Evolutionary conservation across 1,284 basidiomycete genomes (phyloP), one percentile per base, ranked within the genome.

Genomic region (Lignosus rhinocerotis): DNA sequence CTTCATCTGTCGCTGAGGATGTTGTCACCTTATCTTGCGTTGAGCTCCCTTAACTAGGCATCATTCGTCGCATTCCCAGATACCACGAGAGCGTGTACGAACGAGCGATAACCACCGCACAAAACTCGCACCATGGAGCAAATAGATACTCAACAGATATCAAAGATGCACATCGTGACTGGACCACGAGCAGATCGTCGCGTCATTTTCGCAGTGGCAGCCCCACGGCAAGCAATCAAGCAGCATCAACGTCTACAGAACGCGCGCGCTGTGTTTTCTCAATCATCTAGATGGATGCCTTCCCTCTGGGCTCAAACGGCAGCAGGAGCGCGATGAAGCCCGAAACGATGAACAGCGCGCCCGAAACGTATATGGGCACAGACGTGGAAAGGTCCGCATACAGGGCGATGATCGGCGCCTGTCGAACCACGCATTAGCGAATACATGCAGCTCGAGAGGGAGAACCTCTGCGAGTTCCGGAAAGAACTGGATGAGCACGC

Each of bases 361-460:
- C 89, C 2, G 86, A 79, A 34, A 90, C 81, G 68, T 85, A 92
- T 33, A 92, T 88, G 9, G 91, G 91, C 2, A 84, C 84, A 0
- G 84, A 73, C 2, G 85, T 86, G 19, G 75, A 73, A 19, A 88
- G 69, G 60, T 87, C 76, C 19, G 85, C 81, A 56, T 84, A 86
- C 49, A 88, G 70, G 7, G 85, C 87, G 53, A 89, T 83, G 59
- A 90, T 79, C 0, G 87, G 87, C 0, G 88, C 83, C 84, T 85
- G 46, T 16, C 11, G 49, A 1, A 7, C 12, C 8, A 14, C 6
- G 6, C 11, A 17, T 53, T 21, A 53, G 51, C 45, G 10, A 36
- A 19, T 3, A 5, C 8, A 11, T 16, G 16, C 21, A 42, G 3
- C n/a, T 32, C 2, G 14, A 38, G 43, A 25, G 25, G 25, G 25